These are phyloP conservation scores for Astrothelium macrocarpum DNA, from an alignment of 495 filamentous ascomycete species.

Conservation along the genomic window DNA sequence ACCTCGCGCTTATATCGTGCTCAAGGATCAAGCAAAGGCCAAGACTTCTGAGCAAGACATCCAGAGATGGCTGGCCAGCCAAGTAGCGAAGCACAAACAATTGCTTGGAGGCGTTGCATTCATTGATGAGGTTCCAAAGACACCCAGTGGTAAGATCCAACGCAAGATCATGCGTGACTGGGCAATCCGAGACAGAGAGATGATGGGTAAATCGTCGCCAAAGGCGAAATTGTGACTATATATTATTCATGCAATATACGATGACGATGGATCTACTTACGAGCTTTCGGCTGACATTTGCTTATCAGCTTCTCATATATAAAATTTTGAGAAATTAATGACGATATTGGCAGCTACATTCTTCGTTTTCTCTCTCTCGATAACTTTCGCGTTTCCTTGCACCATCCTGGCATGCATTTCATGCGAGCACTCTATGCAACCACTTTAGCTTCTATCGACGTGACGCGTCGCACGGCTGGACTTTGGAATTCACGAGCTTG, in stretches of 20 bases:
- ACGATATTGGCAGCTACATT: not conserved
- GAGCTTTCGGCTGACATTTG: not conserved
- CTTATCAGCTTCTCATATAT: not conserved
- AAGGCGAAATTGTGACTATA: conserved; percentile 15
- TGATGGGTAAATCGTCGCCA: conserved; percentile 17
- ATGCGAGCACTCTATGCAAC: not conserved
- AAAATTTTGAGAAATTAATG: too few species aligned
- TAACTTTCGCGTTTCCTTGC: not conserved
- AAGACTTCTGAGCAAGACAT: conserved; percentile 25
- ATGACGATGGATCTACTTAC: not conserved
- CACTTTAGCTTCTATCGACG: not conserved
- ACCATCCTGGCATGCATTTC: not conserved
- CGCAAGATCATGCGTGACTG: conserved; percentile 33
- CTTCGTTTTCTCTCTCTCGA: not conserved
- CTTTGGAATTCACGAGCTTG: not conserved
- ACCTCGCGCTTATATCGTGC: conserved; percentile 28
- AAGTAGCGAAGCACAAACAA: conserved; percentile 33
- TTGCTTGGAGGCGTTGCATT: conserved; percentile 31
- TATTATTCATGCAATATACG: not conserved
- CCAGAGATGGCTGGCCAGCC: conserved; percentile 23
- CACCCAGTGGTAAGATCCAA: conserved; percentile 38
- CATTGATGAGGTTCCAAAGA: conserved; percentile 28
- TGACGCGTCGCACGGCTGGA: conserved; percentile 3
- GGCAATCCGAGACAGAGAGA: conserved; percentile 29
- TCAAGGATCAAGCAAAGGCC: conserved; percentile 21